Evolutionary conservation across 1,139 yeast species (phyloP).

Genomic region (Yamadazyma dendronema): DNA sequence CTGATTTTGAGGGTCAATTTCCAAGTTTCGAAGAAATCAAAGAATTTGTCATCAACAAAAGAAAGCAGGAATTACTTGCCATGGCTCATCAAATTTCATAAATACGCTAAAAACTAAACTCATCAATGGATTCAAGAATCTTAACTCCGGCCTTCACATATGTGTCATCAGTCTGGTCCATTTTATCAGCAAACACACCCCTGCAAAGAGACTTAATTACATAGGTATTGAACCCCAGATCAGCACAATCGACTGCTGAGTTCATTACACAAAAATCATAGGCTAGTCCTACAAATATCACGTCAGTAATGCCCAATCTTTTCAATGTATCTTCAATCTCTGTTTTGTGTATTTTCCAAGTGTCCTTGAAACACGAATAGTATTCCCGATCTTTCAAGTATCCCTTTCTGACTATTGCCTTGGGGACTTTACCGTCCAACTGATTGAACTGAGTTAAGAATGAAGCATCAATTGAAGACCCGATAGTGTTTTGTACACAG

Average conservation of each 20-base stretch:
- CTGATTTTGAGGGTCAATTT: conserved; percentile 25
- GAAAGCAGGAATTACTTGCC: conserved; percentile 41
- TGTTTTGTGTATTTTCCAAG: conserved; percentile 72
- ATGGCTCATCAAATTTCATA: conserved; percentile 17
- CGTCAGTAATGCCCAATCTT: conserved; percentile 50
- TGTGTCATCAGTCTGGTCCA: conserved; percentile 24
- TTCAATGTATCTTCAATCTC: conserved; percentile 53
- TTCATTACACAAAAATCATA: conserved; percentile 80
- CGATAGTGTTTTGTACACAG: conserved; percentile 70
- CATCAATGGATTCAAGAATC: conserved; percentile 17
- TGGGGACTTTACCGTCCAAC: conserved; percentile 24
- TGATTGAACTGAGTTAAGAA: conserved; percentile 26
- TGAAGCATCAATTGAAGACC: conserved; percentile 60
- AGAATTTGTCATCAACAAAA: conserved; percentile 44
- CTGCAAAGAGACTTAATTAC: conserved; percentile 54
- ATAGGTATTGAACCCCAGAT: conserved; percentile 58
- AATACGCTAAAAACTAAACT: conserved; percentile 8
- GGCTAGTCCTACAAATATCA: conserved; percentile 79
- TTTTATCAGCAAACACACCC: conserved; percentile 35
- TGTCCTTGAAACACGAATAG: conserved; percentile 85
- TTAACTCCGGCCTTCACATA: conserved; percentile 30
- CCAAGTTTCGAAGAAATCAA: conserved; percentile 46
- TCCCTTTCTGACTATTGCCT: conserved; percentile 64
- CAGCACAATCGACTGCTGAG: conserved; percentile 69
- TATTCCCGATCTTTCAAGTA: conserved; percentile 70